phyloP scores from a whole-genome alignment of 257 asterid genomes.

The Ballota nigra region DNA sequence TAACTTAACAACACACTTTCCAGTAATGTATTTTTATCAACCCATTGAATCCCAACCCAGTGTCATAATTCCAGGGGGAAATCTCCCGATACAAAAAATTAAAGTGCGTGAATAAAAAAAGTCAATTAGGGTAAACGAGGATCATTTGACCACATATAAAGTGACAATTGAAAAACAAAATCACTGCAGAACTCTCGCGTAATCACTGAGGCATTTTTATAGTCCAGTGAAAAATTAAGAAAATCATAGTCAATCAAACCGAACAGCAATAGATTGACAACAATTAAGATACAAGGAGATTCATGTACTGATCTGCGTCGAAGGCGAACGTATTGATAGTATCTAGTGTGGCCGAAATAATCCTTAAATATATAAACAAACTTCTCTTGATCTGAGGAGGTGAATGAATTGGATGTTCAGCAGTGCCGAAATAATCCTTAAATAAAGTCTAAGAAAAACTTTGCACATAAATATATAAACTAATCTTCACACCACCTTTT shows the following conservation, averaged over 20 bases:
- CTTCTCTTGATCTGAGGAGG: not conserved
- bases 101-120: not conserved
- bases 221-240: not conserved
- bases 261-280: not conserved
- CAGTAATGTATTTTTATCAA: not conserved
- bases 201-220: not conserved
- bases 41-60: not conserved
- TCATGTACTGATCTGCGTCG: conserved; percentile 96
- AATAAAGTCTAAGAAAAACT: too few relatives aligned
- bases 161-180: not conserved
- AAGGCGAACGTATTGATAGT: conserved; percentile 84
- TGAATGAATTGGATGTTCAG: not conserved
- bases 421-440: too few relatives aligned
- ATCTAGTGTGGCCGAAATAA: conserved; percentile 93
- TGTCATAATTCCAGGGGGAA: not conserved
- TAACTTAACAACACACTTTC: not conserved
- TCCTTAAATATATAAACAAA: conserved; percentile 29
- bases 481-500: too few relatives aligned
- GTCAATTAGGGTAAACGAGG: not conserved
- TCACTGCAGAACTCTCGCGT: not conserved
- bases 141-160: not conserved
- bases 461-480: too few relatives aligned
- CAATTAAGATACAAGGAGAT: conserved; percentile 68
- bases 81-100: not conserved
- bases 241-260: too few relatives aligned